These are phyloP conservation scores for Dothistroma pini DNA, from an alignment of 2,329 filamentous ascomycete species.

Conservation along the genomic window DNA sequence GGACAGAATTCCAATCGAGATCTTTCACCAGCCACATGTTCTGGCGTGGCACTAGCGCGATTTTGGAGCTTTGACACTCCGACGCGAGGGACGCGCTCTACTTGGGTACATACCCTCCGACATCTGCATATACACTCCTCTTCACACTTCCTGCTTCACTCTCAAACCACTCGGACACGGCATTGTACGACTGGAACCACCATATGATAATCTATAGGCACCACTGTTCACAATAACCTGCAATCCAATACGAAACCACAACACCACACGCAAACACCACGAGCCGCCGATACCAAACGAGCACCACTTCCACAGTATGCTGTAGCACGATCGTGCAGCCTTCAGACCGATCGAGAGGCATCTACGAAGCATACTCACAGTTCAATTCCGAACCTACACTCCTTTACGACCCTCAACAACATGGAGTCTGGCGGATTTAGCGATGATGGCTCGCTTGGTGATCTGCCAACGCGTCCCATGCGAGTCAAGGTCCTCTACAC, in stretches of 20 bases:
- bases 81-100: not conserved
- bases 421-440: conserved; percentile 24
- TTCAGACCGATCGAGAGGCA: conserved; percentile 25
- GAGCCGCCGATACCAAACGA: not conserved
- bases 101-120: not conserved
- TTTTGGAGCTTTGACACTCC: not conserved
- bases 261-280: conserved; percentile 3
- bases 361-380: conserved; percentile 14
- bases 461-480: conserved; percentile 44
- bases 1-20: not conserved
- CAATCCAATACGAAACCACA: conserved; percentile 1
- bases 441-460: conserved; percentile 28
- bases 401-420: conserved; percentile 24
- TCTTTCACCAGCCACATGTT: not conserved
- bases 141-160: not conserved
- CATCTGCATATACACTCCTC: not conserved
- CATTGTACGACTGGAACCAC: not conserved
- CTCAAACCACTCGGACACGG: not conserved
- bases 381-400: conserved; percentile 15
- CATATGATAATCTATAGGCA: not conserved
- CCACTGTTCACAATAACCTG: not conserved
- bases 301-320: conserved; percentile 24
- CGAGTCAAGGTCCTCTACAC: conserved; percentile 93
- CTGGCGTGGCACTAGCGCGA: not conserved
- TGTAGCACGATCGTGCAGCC: conserved; percentile 27